phyloP scores from a whole-genome alignment of 2,329 filamentous ascomycete genomes.

The Chaetomiaceae sp. region DNA sequence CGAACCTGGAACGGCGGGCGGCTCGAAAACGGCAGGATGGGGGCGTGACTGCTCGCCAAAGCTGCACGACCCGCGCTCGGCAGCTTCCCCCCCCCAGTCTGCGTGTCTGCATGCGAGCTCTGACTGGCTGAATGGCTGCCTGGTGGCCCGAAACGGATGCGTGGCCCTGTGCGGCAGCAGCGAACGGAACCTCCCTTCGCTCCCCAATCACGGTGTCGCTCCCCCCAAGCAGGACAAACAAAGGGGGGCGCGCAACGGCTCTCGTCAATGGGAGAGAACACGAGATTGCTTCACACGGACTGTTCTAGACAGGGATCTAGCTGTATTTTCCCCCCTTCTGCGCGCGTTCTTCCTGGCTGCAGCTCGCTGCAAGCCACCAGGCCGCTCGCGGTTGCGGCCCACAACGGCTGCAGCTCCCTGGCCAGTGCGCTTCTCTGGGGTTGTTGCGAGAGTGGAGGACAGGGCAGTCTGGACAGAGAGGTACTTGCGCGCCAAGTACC shows the following conservation, averaged over 20 bases:
- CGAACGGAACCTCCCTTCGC: slow-evolving; percentile 6
- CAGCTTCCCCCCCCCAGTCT: neutral
- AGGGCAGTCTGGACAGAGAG: neutral
- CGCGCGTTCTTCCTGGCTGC: slow-evolving; percentile 22
- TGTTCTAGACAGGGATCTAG: slow-evolving; percentile 25
- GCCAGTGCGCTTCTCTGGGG: slow-evolving; percentile 21
- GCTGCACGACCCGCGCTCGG: slow-evolving; percentile 10
- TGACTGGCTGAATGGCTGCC: slow-evolving; percentile 8
- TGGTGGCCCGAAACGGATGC: slow-evolving; percentile 14
- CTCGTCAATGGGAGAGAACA: slow-evolving; percentile 17
- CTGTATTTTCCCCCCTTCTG: slow-evolving; percentile 12
- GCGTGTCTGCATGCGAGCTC: neutral
- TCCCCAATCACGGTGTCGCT: slow-evolving; percentile 3
- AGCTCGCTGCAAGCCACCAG: slow-evolving; percentile 11
- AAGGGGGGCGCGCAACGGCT: slow-evolving; percentile 12
- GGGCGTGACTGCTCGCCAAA: too few relatives aligned
- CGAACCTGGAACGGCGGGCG: too few relatives aligned
- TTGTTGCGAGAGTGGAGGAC: slow-evolving; percentile 8
- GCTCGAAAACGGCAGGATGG: slow-evolving; percentile 13
- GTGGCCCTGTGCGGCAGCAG: neutral
- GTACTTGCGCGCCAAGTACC: slow-evolving; percentile 22
- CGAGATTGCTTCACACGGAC: slow-evolving; percentile 26
- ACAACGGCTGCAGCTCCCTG: slow-evolving; percentile 19
- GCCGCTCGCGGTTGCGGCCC: neutral
- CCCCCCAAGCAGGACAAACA: slow-evolving; percentile 4